Percentiles rank a stretch among this genome's conserved stretches.
These are phyloP conservation scores for Trichoderma erinaceum DNA, from an alignment of 495 filamentous ascomycete species.

Conservation along the genomic window DNA sequence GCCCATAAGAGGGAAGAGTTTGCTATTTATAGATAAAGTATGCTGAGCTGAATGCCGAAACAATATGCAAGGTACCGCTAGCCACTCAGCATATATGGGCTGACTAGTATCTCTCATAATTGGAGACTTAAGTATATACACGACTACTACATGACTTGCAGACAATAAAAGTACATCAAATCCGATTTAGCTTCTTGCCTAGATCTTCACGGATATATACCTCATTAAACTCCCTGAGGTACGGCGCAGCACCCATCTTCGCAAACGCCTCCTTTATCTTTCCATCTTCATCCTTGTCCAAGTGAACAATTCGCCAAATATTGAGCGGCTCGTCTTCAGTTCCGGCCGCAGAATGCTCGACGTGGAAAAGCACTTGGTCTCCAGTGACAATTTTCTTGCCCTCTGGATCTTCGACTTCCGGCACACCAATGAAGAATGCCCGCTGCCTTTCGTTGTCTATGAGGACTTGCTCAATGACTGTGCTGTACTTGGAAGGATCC, in stretches of 20 bases:
- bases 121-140: too few relatives aligned
- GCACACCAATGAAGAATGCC: slow-evolving; percentile 11
- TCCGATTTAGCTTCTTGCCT: not conserved
- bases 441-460: slow-evolving; percentile 4
- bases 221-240: slow-evolving; percentile 14
- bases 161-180: not conserved
- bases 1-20: too few relatives aligned
- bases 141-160: too few relatives aligned
- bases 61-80: too few relatives aligned
- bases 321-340: slow-evolving; percentile 15
- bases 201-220: slow-evolving; percentile 16
- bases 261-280: slow-evolving; percentile 4
- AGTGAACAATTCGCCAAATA: slow-evolving; percentile 8
- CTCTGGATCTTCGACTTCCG: slow-evolving; percentile 1
- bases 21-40: too few relatives aligned
- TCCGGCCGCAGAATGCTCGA: slow-evolving; percentile 13
- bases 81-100: too few relatives aligned
- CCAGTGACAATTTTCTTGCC: slow-evolving; percentile 13
- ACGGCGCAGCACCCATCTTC: not conserved
- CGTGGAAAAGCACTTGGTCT: slow-evolving; percentile 13
- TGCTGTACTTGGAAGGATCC: not conserved
- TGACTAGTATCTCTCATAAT: too few relatives aligned
- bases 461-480: slow-evolving; percentile 16
- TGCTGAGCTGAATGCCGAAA: too few relatives aligned
- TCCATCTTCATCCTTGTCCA: slow-evolving; percentile 5